Conservation (phyloP, 306 rosid species). For the Aeschynomene evenia region DNA sequence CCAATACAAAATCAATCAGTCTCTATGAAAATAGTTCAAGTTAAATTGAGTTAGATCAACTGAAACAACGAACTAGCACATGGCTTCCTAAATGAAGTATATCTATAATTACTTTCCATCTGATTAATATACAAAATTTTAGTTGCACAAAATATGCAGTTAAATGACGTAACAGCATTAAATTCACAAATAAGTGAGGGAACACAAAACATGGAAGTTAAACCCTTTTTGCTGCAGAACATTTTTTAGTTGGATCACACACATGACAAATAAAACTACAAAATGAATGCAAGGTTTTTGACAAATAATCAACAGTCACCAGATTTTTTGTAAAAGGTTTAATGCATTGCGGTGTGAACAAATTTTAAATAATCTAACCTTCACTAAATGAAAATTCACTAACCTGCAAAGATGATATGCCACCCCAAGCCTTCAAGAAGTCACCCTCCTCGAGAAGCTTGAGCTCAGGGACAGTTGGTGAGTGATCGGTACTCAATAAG, state of each 20-base stretch:
- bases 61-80: conserved; percentile 20
- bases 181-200: not conserved
- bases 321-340: not conserved
- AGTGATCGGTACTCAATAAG: conserved; percentile 85
- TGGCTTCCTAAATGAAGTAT: conserved; percentile 16
- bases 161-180: no score
- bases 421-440: conserved; percentile 96
- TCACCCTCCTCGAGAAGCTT: conserved; percentile 81
- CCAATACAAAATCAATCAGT: conserved; percentile 22
- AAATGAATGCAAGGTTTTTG: not conserved
- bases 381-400: conserved; percentile 18
- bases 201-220: not conserved
- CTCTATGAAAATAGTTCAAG: conserved; percentile 6
- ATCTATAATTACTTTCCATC: not conserved
- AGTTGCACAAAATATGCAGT: not conserved
- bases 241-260: not conserved
- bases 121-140: not conserved
- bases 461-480: conserved; percentile 83
- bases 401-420: conserved; percentile 91
- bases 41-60: not conserved
- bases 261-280: not conserved
- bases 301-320: no score
- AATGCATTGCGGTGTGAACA: not conserved
- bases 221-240: not conserved
- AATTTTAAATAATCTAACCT: not conserved